Percentiles rank a stretch among this genome's conserved stretches.
phyloP scores from a whole-genome alignment of 1,284 basidiomycete genomes.

The Entoloma clypeatum region DNA sequence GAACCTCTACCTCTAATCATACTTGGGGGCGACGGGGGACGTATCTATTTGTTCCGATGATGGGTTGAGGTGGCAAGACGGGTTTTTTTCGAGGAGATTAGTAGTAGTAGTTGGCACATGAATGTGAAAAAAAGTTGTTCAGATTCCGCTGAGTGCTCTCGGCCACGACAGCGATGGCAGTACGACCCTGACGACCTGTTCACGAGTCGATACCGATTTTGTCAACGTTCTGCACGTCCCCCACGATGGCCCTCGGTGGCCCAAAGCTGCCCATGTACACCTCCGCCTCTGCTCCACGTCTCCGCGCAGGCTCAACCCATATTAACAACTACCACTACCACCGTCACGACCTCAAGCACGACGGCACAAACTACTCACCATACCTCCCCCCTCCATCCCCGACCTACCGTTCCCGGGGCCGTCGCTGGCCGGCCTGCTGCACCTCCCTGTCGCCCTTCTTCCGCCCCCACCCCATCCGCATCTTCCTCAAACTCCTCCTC shows the following conservation, averaged over 20 bases:
- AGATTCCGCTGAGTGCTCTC: too few relatives aligned
- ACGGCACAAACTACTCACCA: constrained; percentile 19
- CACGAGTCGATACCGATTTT: too few relatives aligned
- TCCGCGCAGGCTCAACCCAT: constrained; percentile 15
- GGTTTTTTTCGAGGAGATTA: too few relatives aligned
- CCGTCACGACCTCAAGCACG: constrained; percentile 13
- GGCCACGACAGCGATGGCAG: too few relatives aligned
- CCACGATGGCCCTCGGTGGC: constrained; percentile 17
- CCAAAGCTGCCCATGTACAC: constrained; percentile 19
- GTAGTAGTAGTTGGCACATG: too few relatives aligned
- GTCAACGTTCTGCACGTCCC: not conserved
- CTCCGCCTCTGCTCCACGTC: constrained; percentile 15
- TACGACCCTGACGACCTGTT: too few relatives aligned
- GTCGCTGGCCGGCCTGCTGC: constrained; percentile 16
- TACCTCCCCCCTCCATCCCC: constrained; percentile 20
- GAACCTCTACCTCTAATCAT: too few relatives aligned
- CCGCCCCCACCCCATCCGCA: constrained; percentile 25
- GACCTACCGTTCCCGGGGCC: constrained; percentile 20
- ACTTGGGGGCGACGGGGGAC: too few relatives aligned
- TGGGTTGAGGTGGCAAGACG: too few relatives aligned
- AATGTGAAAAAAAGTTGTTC: too few relatives aligned
- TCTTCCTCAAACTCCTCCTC: constrained; percentile 29
- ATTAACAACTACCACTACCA: too few relatives aligned
- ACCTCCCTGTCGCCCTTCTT: constrained; percentile 21
- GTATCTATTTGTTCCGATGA: too few relatives aligned